phyloP scores from a whole-genome alignment of 2,329 filamentous ascomycete species.

The Pseudocercospora ulei region DNA sequence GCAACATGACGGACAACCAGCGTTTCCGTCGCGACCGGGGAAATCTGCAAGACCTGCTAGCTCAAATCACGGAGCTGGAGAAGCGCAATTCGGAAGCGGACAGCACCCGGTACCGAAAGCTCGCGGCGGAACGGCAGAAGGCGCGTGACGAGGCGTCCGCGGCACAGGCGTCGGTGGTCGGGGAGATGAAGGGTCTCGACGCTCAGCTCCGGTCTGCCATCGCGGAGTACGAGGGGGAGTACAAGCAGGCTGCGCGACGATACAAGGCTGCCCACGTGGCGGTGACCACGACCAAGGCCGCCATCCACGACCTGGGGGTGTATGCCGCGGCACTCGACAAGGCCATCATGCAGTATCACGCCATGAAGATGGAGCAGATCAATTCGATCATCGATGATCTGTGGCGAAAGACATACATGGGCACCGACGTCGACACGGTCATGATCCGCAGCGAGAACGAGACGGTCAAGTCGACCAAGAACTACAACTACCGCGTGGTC shows the following conservation, averaged over 20 bases:
- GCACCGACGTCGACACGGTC: slow-evolving; percentile 94
- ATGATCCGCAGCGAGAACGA: slow-evolving; percentile 89
- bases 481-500: slow-evolving; percentile 91
- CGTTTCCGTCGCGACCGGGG: slow-evolving; percentile 68
- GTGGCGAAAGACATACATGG: slow-evolving; percentile 95
- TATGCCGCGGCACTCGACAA: slow-evolving; percentile 81
- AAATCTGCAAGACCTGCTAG: slow-evolving; percentile 55
- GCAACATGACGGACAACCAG: slow-evolving; percentile 81
- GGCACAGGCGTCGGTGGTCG: slow-evolving; percentile 63
- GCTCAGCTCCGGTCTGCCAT: slow-evolving; percentile 63
- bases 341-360: slow-evolving; percentile 94
- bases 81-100: slow-evolving; percentile 73
- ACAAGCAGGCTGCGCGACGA: slow-evolving; percentile 67
- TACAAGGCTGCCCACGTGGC: slow-evolving; percentile 84
- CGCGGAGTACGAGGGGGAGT: slow-evolving; percentile 73
- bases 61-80: slow-evolving; percentile 65
- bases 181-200: slow-evolving; percentile 74
- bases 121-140: slow-evolving; percentile 59
- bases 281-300: slow-evolving; percentile 83
- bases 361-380: slow-evolving; percentile 95
- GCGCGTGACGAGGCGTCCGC: slow-evolving; percentile 60
- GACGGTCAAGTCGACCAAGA: slow-evolving; percentile 60
- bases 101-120: slow-evolving; percentile 59
- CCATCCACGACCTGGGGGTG: slow-evolving; percentile 76
- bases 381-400: slow-evolving; percentile 89